Conservation (phyloP, 345 rosid species). For the Barbarea vulgaris region DNA sequence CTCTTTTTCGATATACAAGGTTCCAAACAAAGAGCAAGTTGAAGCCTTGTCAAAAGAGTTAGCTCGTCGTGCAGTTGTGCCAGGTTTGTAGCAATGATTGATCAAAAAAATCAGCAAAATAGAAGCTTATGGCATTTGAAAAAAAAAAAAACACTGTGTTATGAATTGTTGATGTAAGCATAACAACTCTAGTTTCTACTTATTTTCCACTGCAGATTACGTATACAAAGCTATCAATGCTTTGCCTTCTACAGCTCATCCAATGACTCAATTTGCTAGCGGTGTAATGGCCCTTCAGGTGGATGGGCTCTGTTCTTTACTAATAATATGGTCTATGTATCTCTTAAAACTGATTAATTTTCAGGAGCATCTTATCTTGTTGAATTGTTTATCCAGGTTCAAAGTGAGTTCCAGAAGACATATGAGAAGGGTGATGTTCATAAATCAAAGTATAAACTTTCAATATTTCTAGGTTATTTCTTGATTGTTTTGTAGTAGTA, state of each 20-base stretch:
- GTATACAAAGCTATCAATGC: slow-evolving; percentile 86
- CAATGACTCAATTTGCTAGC: slow-evolving; percentile 92
- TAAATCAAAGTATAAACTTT: slow-evolving; percentile 67
- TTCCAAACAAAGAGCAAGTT: slow-evolving; percentile 84
- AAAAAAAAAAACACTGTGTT: too few relatives aligned
- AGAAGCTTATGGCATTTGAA: neutral
- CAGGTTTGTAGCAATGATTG: slow-evolving; percentile 52
- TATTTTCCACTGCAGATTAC: slow-evolving; percentile 53
- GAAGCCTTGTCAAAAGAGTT: slow-evolving; percentile 78
- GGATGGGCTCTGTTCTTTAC: slow-evolving; percentile 1
- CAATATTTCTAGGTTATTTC: slow-evolving; percentile 1
- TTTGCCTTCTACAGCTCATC: slow-evolving; percentile 83
- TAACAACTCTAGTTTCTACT: neutral
- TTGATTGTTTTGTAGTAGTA: slow-evolving; percentile 10
- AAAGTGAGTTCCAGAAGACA: slow-evolving; percentile 94
- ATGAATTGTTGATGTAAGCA: too few relatives aligned
- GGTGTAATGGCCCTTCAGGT: slow-evolving; percentile 99
- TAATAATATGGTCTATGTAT: neutral
- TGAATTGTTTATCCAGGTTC: slow-evolving; percentile 54
- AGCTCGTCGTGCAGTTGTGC: slow-evolving; percentile 73
- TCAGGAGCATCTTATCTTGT: slow-evolving; percentile 8
- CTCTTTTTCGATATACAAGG: slow-evolving; percentile 44
- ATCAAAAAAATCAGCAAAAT: neutral
- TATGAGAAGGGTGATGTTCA: slow-evolving; percentile 79
- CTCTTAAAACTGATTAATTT: neutral